Evolutionary conservation across 768 basidiomycete species (phyloP).

Genomic region (Boletales sp.): DNA sequence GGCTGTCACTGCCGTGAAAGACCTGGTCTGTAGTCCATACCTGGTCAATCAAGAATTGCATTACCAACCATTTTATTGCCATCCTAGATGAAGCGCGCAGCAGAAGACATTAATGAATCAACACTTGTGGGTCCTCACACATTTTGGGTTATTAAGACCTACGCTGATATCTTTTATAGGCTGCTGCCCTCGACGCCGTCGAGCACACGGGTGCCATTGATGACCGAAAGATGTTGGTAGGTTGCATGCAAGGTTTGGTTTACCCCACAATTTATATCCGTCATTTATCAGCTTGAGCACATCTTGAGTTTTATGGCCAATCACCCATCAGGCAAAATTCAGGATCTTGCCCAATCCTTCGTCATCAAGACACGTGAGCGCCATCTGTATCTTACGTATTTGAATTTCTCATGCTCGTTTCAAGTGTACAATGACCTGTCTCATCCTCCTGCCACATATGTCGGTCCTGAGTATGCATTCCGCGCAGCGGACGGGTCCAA

Average conservation of each 20-base stretch:
- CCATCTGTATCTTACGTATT: neutral
- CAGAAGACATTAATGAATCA: constrained; percentile 29
- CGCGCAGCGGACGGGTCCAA: constrained; percentile 72
- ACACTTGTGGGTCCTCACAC: constrained; percentile 16
- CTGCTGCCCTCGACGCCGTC: constrained; percentile 58
- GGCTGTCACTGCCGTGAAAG: constrained; percentile 27
- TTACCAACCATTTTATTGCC: neutral
- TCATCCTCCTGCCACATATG: constrained; percentile 70
- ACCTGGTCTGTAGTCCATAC: constrained; percentile 20
- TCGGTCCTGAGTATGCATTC: constrained; percentile 62
- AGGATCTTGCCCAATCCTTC: constrained; percentile 37
- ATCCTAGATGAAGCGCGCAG: constrained; percentile 26
- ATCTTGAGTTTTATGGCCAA: constrained; percentile 59
- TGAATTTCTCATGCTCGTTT: neutral
- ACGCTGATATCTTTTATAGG: constrained; percentile 32
- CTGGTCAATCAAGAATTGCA: neutral
- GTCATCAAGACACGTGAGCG: constrained; percentile 55
- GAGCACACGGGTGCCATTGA: constrained; percentile 61
- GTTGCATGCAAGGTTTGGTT: constrained; percentile 20
- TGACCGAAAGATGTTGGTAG: constrained; percentile 72
- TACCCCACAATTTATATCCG: neutral
- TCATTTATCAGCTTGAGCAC: constrained; percentile 59
- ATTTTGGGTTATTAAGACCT: neutral
- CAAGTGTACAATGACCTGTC: constrained; percentile 79
- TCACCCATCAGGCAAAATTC: constrained; percentile 44